Conservation (phyloP, 1,284 basidiomycete species). For the Peniophora sp. region DNA sequence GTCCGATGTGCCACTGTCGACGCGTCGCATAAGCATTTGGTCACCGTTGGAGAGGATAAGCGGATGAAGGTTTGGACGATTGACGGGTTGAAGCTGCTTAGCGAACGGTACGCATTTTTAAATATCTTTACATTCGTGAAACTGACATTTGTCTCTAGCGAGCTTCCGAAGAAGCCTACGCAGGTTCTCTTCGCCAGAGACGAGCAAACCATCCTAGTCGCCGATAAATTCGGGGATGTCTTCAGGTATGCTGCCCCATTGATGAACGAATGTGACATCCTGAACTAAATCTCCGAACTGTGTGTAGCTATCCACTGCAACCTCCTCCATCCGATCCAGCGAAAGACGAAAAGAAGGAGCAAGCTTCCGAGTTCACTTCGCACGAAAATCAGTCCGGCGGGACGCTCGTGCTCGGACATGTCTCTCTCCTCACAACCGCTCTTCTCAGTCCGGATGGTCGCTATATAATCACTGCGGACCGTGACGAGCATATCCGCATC, state of each 20-base stretch:
- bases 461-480: slow-evolving; percentile 79
- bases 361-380: slow-evolving; percentile 40
- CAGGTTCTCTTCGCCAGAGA: slow-evolving; percentile 50
- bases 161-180: slow-evolving; percentile 73
- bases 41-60: slow-evolving; percentile 76
- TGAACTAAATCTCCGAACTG: background rate
- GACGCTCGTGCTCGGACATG: slow-evolving; percentile 76
- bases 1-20: slow-evolving; percentile 57
- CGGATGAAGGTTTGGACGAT: slow-evolving; percentile 67
- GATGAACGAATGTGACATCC: background rate
- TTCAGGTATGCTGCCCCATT: slow-evolving; percentile 46
- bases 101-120: slow-evolving; percentile 43
- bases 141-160: slow-evolving; percentile 31
- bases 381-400: slow-evolving; percentile 72
- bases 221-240: slow-evolving; percentile 86
- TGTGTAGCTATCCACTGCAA: slow-evolving; percentile 40
- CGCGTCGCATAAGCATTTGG: slow-evolving; percentile 38
- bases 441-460: slow-evolving; percentile 59
- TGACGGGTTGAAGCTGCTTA: slow-evolving; percentile 45
- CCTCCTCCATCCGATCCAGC: slow-evolving; percentile 8
- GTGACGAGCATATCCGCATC: slow-evolving; percentile 91
- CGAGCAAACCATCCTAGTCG: slow-evolving; percentile 53
- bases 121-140: background rate
- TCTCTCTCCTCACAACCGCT: slow-evolving; percentile 74
- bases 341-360: slow-evolving; percentile 9